These are phyloP conservation scores for Monosporascus ibericus DNA, from an alignment of 2,329 filamentous ascomycete genomes.

Conservation along the genomic window DNA sequence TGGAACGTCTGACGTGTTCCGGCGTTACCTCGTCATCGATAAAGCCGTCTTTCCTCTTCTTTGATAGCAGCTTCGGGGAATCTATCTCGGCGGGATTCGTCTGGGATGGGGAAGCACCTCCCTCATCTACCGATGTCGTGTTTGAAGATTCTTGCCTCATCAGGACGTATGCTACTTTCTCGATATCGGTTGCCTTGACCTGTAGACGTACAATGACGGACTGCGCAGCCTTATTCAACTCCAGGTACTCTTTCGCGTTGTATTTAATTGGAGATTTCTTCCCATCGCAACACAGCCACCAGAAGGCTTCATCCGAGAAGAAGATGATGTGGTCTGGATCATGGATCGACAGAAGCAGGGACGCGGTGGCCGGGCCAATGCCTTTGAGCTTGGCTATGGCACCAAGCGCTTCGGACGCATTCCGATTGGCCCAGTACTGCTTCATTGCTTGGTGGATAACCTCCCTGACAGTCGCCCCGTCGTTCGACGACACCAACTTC, in stretches of 20 bases:
- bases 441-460: conserved; percentile 48
- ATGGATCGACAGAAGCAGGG: conserved; percentile 62
- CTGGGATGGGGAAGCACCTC: conserved; percentile 3
- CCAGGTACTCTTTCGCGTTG: conserved; percentile 59
- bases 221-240: conserved; percentile 40
- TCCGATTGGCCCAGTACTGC: conserved; percentile 32
- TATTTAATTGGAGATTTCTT: conserved; percentile 58
- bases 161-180: conserved; percentile 66
- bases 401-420: conserved; percentile 39
- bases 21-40: conserved; percentile 11
- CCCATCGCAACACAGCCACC: conserved; percentile 59
- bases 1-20: conserved; percentile 17
- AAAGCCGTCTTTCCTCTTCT: conserved; percentile 16
- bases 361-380: conserved; percentile 74
- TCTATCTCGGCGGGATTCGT: conserved; percentile 6
- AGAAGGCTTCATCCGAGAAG: conserved; percentile 75
- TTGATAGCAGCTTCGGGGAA: conserved; percentile 4
- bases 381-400: conserved; percentile 59
- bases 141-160: conserved; percentile 35
- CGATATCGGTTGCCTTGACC: conserved; percentile 56
- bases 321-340: conserved; percentile 57
- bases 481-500: conserved; percentile 58
- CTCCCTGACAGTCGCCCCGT: conserved; percentile 35
- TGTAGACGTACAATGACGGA: conserved; percentile 41
- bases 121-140: conserved; percentile 1